Conservation (phyloP, 2,329 filamentous ascomycete genomes). For the Ophiosphaerella herpotricha region DNA sequence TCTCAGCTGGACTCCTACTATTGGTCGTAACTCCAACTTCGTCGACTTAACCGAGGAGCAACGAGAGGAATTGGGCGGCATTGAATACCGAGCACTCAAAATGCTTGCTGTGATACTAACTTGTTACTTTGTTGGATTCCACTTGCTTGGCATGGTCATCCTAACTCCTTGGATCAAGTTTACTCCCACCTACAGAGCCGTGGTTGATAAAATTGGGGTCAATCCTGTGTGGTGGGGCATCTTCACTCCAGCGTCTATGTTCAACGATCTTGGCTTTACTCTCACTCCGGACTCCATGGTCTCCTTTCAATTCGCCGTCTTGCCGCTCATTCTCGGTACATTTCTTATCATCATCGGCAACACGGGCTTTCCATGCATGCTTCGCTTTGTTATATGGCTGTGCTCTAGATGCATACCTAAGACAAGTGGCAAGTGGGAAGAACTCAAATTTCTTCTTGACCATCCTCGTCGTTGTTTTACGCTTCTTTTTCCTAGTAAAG, state of each 20-base stretch:
- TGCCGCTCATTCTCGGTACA: slow-evolving; percentile 75
- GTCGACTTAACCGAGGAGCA: slow-evolving; percentile 86
- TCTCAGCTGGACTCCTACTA: slow-evolving; percentile 89
- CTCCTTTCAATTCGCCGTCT: slow-evolving; percentile 78
- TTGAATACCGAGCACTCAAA: slow-evolving; percentile 92
- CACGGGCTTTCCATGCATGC: slow-evolving; percentile 92
- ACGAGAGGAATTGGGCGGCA: slow-evolving; percentile 91
- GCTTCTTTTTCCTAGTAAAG: slow-evolving; percentile 83
- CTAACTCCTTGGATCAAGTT: slow-evolving; percentile 80
- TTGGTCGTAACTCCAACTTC: slow-evolving; percentile 92
- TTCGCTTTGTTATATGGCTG: slow-evolving; percentile 90
- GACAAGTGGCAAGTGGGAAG: slow-evolving; percentile 79
- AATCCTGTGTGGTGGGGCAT: slow-evolving; percentile 87
- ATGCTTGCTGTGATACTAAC: slow-evolving; percentile 79
- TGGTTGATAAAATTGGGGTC: slow-evolving; percentile 67
- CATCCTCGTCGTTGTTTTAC: slow-evolving; percentile 97
- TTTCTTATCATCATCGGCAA: slow-evolving; percentile 95
- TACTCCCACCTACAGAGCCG: slow-evolving; percentile 59
- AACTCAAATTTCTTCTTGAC: slow-evolving; percentile 86
- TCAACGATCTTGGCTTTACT: slow-evolving; percentile 94
- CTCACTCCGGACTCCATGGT: slow-evolving; percentile 93
- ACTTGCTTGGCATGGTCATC: slow-evolving; percentile 73
- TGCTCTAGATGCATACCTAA: slow-evolving; percentile 68
- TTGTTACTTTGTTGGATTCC: slow-evolving; percentile 81
- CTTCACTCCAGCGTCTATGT: slow-evolving; percentile 84